Evolutionary conservation across 2,329 filamentous ascomycete genomes (phyloP).

Genomic region (Orbilia blumenaviensis): DNA sequence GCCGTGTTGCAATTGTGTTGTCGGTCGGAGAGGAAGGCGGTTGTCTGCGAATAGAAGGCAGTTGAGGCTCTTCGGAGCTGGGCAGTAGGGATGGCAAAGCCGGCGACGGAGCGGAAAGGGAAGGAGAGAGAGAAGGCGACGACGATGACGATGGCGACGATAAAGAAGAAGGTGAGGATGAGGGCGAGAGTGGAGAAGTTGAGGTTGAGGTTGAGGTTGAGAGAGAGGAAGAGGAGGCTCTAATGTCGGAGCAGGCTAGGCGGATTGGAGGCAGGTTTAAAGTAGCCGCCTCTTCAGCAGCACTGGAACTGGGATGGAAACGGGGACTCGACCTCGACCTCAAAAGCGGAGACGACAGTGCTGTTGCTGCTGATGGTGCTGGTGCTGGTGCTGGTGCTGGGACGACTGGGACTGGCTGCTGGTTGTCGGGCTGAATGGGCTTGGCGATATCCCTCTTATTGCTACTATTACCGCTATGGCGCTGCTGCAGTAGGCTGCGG

Average conservation of each 20-base stretch:
- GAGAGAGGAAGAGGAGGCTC: constrained; percentile 39
- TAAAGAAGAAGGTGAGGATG: too few species aligned
- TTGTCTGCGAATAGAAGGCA: constrained; percentile 38
- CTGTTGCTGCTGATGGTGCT: too few species aligned
- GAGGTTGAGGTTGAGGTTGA: constrained; percentile 4
- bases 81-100: constrained; percentile 49
- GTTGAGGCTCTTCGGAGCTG: constrained; percentile 48
- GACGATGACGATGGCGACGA: too few species aligned
- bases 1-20: constrained; percentile 30
- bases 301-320: too few species aligned
- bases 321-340: too few species aligned
- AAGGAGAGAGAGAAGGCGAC: not conserved
- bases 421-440: not conserved
- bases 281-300: too few species aligned
- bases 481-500: too few species aligned
- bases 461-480: too few species aligned
- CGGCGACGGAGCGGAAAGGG: too few species aligned
- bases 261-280: constrained; percentile 52
- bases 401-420: too few species aligned
- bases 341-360: too few species aligned
- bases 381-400: not conserved
- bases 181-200: too few species aligned
- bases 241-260: constrained; percentile 32
- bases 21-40: constrained; percentile 33
- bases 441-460: not conserved